Evolutionary conservation across 192 early-diverging fungal species (phyloP).

Genomic region (Helicostylum pulchrum): DNA sequence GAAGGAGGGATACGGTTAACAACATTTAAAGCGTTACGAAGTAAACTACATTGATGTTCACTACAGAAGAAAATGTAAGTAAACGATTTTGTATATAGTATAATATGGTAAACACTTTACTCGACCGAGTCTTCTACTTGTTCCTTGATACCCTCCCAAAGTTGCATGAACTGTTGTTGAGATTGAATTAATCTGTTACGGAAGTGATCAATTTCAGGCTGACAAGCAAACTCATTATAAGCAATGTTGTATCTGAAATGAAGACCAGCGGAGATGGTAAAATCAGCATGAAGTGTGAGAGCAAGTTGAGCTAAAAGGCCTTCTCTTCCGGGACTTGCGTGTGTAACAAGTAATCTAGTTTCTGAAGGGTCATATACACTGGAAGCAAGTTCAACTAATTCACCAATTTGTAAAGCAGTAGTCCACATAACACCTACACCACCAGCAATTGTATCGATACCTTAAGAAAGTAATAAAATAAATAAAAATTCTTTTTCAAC

Average conservation of each 20-base stretch:
- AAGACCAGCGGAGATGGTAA: conserved; percentile 60
- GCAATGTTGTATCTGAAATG: conserved; percentile 62
- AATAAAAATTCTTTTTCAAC: not conserved
- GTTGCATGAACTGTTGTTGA: conserved; percentile 48
- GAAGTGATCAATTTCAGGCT: conserved; percentile 52
- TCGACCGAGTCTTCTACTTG: conserved; percentile 53
- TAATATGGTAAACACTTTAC: conserved; percentile 29
- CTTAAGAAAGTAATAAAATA: conserved; percentile 26
- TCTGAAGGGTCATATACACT: conserved; percentile 52
- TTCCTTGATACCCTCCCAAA: conserved; percentile 53
- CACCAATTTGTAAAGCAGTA: conserved; percentile 58
- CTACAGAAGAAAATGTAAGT: conserved; percentile 22
- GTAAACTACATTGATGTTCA: conserved; percentile 43
- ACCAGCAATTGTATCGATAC: conserved; percentile 55
- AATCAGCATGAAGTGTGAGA: conserved; percentile 50
- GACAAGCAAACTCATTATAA: conserved; percentile 59
- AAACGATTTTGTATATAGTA: not conserved
- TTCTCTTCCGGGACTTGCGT: conserved; percentile 58
- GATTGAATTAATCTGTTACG: conserved; percentile 46
- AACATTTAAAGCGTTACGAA: conserved; percentile 52
- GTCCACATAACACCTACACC: conserved; percentile 65
- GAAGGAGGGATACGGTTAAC: conserved; percentile 50
- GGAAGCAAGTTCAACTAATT: conserved; percentile 56
- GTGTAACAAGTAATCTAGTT: conserved; percentile 54
- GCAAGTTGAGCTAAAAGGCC: conserved; percentile 56